phyloP scores from a whole-genome alignment of 2,329 filamentous ascomycete species.

The Chaetomiaceae sp. region DNA sequence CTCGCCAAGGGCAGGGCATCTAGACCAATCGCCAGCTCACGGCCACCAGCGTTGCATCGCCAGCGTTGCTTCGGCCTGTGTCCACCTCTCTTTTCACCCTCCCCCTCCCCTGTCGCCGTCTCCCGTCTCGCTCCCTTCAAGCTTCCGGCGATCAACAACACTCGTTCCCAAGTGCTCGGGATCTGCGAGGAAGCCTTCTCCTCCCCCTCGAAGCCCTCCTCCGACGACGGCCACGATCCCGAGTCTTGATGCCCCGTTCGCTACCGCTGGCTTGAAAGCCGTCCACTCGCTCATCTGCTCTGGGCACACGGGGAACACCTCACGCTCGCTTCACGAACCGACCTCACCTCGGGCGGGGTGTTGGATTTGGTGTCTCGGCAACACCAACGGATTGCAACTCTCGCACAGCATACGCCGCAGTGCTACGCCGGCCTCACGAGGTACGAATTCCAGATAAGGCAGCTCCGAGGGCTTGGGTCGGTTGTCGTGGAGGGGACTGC shows the following conservation, averaged over 20 bases:
- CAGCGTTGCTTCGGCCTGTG: constrained; percentile 5
- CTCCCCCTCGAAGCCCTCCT: background rate
- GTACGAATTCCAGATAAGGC: background rate
- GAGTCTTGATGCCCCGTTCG: constrained; percentile 1
- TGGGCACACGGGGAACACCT: background rate
- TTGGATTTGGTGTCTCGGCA: background rate
- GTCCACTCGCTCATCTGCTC: constrained; percentile 20
- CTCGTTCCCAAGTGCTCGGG: constrained; percentile 14
- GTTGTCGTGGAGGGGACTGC: too few relatives aligned
- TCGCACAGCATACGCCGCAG: background rate
- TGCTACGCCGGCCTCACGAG: background rate
- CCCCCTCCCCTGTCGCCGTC: constrained; percentile 16
- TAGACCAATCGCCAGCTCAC: constrained; percentile 19
- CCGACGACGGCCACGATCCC: background rate
- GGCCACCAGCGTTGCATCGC: constrained; percentile 5
- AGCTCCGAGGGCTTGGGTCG: background rate
- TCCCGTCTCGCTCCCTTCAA: constrained; percentile 3
- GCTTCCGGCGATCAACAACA: constrained; percentile 12
- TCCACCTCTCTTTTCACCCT: constrained; percentile 18
- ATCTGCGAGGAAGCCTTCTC: background rate
- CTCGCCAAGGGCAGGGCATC: constrained; percentile 6
- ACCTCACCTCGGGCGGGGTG: background rate
- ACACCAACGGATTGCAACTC: background rate
- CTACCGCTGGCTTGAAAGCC: constrained; percentile 18
- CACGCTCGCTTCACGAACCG: constrained; percentile 1